Percentiles rank a stretch among this genome's conserved stretches.
Conservation (phyloP, 192 early-diverging fungal genomes). For the Helicostylum pulchrum region DNA sequence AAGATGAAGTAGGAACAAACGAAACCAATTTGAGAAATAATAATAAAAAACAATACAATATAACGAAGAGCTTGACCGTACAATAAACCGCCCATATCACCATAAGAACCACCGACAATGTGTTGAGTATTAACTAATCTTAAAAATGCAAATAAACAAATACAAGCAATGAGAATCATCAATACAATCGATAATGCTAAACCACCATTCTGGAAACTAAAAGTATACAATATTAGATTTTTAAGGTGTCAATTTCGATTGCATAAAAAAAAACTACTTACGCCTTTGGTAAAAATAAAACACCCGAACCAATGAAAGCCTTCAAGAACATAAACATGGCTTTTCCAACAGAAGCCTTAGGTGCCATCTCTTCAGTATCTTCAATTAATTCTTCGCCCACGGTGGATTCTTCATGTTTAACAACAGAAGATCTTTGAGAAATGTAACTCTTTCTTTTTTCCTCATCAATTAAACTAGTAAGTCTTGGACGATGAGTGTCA, state of each 20-base stretch:
- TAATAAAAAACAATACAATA: slow-evolving; percentile 51
- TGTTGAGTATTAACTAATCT: slow-evolving; percentile 43
- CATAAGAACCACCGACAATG: slow-evolving; percentile 57
- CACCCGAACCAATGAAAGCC: slow-evolving; percentile 61
- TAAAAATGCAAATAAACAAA: slow-evolving; percentile 59
- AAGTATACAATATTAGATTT: slow-evolving; percentile 13
- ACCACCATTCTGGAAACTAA: slow-evolving; percentile 58
- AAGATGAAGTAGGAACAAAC: slow-evolving; percentile 89
- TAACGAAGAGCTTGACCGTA: slow-evolving; percentile 21
- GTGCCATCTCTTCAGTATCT: slow-evolving; percentile 7
- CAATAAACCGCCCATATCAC: slow-evolving; percentile 46
- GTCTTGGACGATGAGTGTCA: neutral
- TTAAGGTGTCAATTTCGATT: neutral
- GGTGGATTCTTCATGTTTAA: slow-evolving; percentile 10
- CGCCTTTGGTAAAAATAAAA: slow-evolving; percentile 58
- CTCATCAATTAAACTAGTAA: neutral
- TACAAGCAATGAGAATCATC: slow-evolving; percentile 60
- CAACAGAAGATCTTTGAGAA: neutral
- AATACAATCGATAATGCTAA: slow-evolving; percentile 56
- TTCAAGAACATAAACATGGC: slow-evolving; percentile 65
- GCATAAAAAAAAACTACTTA: slow-evolving; percentile 16
- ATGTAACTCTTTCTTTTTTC: slow-evolving; percentile 17
- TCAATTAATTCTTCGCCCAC: neutral
- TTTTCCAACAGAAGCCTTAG: slow-evolving; percentile 51
- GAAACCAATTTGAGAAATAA: slow-evolving; percentile 77